phyloP scores from a whole-genome alignment of 352 stramenopile species.

The Phytophthora lateralis region DNA sequence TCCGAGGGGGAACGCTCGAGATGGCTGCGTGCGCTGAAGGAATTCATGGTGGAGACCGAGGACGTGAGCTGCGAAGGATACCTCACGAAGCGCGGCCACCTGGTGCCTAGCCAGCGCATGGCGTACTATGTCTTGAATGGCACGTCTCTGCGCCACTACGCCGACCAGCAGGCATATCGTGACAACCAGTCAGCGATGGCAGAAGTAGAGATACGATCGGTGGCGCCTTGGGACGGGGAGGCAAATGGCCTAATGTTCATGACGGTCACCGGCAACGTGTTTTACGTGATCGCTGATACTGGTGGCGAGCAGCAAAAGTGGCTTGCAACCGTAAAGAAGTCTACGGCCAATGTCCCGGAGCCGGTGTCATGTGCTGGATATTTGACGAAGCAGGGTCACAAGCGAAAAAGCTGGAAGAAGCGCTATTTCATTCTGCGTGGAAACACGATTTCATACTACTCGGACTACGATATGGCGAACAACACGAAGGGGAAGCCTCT shows the following conservation, averaged over 20 bases:
- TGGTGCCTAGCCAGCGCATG: conserved; percentile 87
- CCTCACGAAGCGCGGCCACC: conserved; percentile 83
- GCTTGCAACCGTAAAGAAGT: conserved; percentile 73
- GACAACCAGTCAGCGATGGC: conserved; percentile 86
- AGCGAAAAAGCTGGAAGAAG: conserved; percentile 92
- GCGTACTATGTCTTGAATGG: conserved; percentile 89
- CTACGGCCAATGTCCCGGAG: conserved; percentile 70
- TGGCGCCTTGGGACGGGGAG: conserved; percentile 82
- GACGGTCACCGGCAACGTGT: conserved; percentile 82
- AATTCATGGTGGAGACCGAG: conserved; percentile 87
- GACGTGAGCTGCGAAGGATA: conserved; percentile 89
- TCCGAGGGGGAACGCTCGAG: conserved; percentile 76
- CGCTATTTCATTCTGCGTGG: conserved; percentile 89
- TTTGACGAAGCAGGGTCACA: conserved; percentile 90
- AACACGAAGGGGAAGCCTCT: conserved; percentile 79
- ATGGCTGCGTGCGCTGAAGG: conserved; percentile 83
- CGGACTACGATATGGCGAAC: conserved; percentile 88
- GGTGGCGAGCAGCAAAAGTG: conserved; percentile 84
- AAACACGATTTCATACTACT: conserved; percentile 77
- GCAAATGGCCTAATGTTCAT: conserved; percentile 87
- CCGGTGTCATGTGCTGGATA: conserved; percentile 85
- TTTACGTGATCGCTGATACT: conserved; percentile 85
- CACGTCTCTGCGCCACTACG: conserved; percentile 81
- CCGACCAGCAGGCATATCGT: conserved; percentile 83
- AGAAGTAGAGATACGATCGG: conserved; percentile 82